These are phyloP conservation scores for Calvatia gigantea DNA, from an alignment of 768 basidiomycete species.

Conservation along the genomic window DNA sequence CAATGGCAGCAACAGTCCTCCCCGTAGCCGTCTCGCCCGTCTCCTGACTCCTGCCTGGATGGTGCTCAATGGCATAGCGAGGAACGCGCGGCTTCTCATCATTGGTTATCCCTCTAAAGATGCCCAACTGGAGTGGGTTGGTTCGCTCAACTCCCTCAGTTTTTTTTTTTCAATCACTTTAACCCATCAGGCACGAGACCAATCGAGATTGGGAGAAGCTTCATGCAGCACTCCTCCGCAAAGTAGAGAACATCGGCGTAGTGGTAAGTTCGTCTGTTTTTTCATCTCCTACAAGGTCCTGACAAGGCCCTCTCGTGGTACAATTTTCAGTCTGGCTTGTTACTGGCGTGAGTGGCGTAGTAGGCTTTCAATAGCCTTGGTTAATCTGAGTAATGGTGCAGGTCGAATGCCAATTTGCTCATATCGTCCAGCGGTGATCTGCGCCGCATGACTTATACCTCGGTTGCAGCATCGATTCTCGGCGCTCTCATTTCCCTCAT, in stretches of 20 bases:
- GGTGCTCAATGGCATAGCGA: neutral
- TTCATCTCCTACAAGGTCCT: neutral
- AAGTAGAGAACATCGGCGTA: conserved; percentile 13
- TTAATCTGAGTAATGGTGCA: neutral
- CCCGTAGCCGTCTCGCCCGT: too few relatives aligned
- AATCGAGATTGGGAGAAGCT: conserved; percentile 9
- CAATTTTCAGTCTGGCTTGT: conserved; percentile 4
- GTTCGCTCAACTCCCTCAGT: neutral
- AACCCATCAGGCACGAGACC: neutral
- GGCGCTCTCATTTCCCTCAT: conserved; percentile 5
- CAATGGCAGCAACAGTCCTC: too few relatives aligned
- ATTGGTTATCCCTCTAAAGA: conserved; percentile 11
- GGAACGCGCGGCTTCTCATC: conserved; percentile 8
- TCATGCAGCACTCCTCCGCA: conserved; percentile 5
- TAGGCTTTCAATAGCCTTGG: too few relatives aligned
- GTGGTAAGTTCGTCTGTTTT: conserved; percentile 2
- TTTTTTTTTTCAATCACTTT: neutral
- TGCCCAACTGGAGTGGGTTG: neutral
- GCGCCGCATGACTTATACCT: conserved; percentile 6
- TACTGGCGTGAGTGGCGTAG: conserved; percentile 8
- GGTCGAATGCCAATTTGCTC: conserved; percentile 7
- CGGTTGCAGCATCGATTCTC: conserved; percentile 8
- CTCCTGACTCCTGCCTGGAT: neutral
- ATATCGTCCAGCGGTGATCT: conserved; percentile 2
- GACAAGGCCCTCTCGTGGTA: too few relatives aligned